Evolutionary conservation across 352 stramenopile genomes (phyloP).

Genomic region (Globisporangium middletonii): DNA sequence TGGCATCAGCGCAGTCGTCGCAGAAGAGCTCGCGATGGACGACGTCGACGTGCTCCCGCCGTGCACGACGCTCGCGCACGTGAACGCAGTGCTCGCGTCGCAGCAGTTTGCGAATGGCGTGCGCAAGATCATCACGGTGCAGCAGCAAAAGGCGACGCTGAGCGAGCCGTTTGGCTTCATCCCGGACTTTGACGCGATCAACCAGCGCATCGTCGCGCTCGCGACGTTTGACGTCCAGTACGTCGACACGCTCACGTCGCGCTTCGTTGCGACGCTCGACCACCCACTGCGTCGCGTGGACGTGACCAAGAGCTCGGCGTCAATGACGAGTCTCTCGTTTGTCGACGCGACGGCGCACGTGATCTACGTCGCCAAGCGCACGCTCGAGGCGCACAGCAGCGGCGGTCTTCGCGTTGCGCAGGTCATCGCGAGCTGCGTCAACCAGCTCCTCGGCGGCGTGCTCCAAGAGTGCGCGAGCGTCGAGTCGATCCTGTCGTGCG

Average conservation of each 20-base stretch:
- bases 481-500: constrained; percentile 57
- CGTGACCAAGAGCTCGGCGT: constrained; percentile 47
- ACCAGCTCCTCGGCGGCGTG: constrained; percentile 56
- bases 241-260: constrained; percentile 44
- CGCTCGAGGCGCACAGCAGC: constrained; percentile 17
- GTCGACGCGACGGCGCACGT: constrained; percentile 28
- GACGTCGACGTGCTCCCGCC: constrained; percentile 4
- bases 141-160: constrained; percentile 49
- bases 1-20: constrained; percentile 54
- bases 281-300: constrained; percentile 42
- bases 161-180: constrained; percentile 36
- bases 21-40: constrained; percentile 44
- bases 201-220: constrained; percentile 46
- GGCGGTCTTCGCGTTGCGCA: constrained; percentile 39
- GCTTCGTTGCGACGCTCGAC: constrained; percentile 57
- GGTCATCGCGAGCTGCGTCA: constrained; percentile 59
- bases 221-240: constrained; percentile 38
- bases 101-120: constrained; percentile 52
- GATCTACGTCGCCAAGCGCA: constrained; percentile 52
- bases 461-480: constrained; percentile 58
- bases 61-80: constrained; percentile 35
- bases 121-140: constrained; percentile 56
- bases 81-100: constrained; percentile 44
- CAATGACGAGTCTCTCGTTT: constrained; percentile 51
- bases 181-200: constrained; percentile 62